phyloP scores from a whole-genome alignment of 73 alveolate genomes.

The Urostyla sp. region DNA sequence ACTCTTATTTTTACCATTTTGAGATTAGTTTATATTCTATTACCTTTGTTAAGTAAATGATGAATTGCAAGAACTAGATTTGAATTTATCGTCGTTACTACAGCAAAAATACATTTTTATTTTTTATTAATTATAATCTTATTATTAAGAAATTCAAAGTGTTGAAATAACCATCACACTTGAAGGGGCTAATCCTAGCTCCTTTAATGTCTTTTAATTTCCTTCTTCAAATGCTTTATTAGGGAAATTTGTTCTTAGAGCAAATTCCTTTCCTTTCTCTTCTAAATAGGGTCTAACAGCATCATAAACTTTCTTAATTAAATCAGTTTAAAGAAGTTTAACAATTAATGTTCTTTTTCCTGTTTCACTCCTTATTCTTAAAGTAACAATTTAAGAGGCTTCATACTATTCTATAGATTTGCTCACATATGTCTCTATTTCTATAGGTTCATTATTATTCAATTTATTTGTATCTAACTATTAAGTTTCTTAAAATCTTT shows the following conservation, averaged over 20 bases:
- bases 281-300: constrained; percentile 57
- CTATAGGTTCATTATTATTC: constrained; percentile 61
- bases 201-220: constrained; percentile 49
- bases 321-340: constrained; percentile 37
- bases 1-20: too few relatives aligned
- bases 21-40: too few relatives aligned
- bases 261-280: constrained; percentile 35
- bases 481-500: constrained; percentile 68
- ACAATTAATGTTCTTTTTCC: constrained; percentile 69
- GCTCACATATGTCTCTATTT: constrained; percentile 53
- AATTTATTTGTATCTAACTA: constrained; percentile 62
- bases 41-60: too few relatives aligned
- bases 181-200: constrained; percentile 69
- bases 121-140: too few relatives aligned
- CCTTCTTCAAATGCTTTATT: constrained; percentile 56
- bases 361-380: constrained; percentile 74
- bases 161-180: constrained; percentile 51
- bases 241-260: constrained; percentile 64
- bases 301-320: constrained; percentile 9
- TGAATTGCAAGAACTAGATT: too few relatives aligned
- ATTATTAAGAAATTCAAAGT: background rate
- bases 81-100: too few relatives aligned
- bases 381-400: constrained; percentile 41
- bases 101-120: too few relatives aligned
- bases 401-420: constrained; percentile 35